Conservation (phyloP, 305 asterid genomes). For the Euphrasia arctica region DNA sequence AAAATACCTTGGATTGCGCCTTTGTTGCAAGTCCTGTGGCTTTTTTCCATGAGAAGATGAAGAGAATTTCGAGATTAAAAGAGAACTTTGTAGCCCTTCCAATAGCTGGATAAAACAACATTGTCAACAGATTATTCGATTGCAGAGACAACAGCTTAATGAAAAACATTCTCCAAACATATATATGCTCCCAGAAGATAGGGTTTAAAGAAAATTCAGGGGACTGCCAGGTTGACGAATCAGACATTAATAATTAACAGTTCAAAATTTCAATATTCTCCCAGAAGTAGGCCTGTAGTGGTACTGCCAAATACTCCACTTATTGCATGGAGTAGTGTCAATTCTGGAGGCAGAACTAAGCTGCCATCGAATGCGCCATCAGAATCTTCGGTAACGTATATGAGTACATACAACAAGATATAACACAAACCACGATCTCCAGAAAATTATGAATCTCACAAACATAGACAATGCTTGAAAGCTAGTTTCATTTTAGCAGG, state of each 20-base stretch:
- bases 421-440: conserved; percentile 17
- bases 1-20: conserved; percentile 51
- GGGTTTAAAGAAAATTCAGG: background rate
- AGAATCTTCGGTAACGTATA: background rate
- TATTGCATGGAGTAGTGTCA: background rate
- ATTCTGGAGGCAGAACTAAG: background rate
- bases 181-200: conserved; percentile 1
- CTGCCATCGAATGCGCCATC: background rate
- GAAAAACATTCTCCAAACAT: background rate
- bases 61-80: conserved; percentile 66
- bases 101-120: conserved; percentile 56
- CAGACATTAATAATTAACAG: background rate
- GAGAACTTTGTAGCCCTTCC: conserved; percentile 96
- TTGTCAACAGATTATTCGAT: conserved; percentile 18
- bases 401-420: conserved; percentile 3
- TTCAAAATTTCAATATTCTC: background rate
- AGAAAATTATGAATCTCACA: conserved; percentile 15
- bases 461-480: background rate
- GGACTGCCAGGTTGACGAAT: background rate
- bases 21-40: conserved; percentile 49
- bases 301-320: background rate
- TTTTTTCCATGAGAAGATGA: conserved; percentile 73
- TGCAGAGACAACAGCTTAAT: conserved; percentile 13
- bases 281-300: background rate
- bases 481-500: conserved; percentile 4